A percentile compares a stretch with the other conserved stretches of the same genome.
These are phyloP conservation scores for Lentinus brumalis DNA, from an alignment of 768 basidiomycete genomes.

Conservation along the genomic window DNA sequence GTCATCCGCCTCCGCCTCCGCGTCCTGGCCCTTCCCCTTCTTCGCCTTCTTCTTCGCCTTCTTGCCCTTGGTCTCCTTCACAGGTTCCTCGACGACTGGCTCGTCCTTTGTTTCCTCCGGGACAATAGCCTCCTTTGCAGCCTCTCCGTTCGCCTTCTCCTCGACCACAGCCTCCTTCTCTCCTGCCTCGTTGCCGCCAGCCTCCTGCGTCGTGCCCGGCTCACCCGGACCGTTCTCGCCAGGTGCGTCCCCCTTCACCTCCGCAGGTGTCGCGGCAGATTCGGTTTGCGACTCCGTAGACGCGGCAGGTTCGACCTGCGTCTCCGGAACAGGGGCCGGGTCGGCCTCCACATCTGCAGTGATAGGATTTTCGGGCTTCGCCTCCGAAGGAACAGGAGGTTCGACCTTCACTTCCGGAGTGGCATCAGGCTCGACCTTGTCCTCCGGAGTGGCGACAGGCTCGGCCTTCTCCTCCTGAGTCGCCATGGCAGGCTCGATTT, in stretches of 20 bases:
- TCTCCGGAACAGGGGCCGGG: too few relatives aligned
- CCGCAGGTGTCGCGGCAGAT: too few relatives aligned
- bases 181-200: background rate
- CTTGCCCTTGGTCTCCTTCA: background rate
- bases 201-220: background rate
- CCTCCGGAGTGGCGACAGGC: too few relatives aligned
- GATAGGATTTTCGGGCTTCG: too few relatives aligned
- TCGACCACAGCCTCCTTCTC: background rate
- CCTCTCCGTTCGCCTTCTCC: background rate
- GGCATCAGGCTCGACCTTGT: too few relatives aligned
- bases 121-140: background rate
- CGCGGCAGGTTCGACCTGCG: too few relatives aligned
- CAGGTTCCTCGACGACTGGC: background rate
- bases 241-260: background rate
- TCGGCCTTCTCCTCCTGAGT: too few relatives aligned
- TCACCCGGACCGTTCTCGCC: background rate
- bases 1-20: background rate
- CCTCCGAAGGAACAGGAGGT: too few relatives aligned
- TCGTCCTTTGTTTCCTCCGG: background rate
- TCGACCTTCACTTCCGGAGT: too few relatives aligned
- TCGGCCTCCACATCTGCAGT: too few relatives aligned
- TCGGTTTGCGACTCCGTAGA: too few relatives aligned
- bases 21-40: background rate
- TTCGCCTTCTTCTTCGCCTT: background rate
- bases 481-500: too few relatives aligned